Evolutionary conservation across 2,329 filamentous ascomycete species (phyloP).

Genomic region (Aspergillus glaucus): DNA sequence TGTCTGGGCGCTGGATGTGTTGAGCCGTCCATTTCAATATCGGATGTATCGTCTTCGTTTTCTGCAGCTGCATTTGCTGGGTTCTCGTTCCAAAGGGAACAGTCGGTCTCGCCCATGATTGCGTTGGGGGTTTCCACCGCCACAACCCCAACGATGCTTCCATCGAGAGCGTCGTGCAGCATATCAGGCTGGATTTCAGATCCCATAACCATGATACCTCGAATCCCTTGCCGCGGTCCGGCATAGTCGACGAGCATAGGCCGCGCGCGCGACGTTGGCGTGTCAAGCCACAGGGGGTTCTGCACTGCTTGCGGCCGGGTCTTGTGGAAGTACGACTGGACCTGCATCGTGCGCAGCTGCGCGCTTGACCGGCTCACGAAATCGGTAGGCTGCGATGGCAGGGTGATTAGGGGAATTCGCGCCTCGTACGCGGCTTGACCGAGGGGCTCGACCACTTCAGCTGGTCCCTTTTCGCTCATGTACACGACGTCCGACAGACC

Average conservation of each 20-base stretch:
- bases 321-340: conserved; percentile 56
- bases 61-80: conserved; percentile 6
- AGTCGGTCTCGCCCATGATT: conserved; percentile 14
- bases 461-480: conserved; percentile 45
- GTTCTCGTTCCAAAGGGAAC: conserved; percentile 3
- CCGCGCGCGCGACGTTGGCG: conserved; percentile 39
- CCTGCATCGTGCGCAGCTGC: conserved; percentile 53
- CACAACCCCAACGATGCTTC: conserved; percentile 49
- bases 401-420: conserved; percentile 36
- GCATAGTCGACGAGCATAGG: conserved; percentile 49
- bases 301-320: conserved; percentile 20
- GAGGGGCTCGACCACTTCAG: conserved; percentile 39
- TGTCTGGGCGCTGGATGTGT: not conserved
- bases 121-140: conserved; percentile 38
- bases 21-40: conserved; percentile 15
- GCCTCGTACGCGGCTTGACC: conserved; percentile 32
- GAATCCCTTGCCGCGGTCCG: conserved; percentile 38
- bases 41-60: conserved; percentile 9
- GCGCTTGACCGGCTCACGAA: conserved; percentile 43
- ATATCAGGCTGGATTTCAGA: conserved; percentile 44
- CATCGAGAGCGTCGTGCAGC: conserved; percentile 48
- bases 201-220: conserved; percentile 48
- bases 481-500: conserved; percentile 49
- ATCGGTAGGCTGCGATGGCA: conserved; percentile 42
- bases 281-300: conserved; percentile 39